Base-by-base conservation (phyloP, 2,329 filamentous ascomycete species). In the Paecilomyces sp. region DNA sequence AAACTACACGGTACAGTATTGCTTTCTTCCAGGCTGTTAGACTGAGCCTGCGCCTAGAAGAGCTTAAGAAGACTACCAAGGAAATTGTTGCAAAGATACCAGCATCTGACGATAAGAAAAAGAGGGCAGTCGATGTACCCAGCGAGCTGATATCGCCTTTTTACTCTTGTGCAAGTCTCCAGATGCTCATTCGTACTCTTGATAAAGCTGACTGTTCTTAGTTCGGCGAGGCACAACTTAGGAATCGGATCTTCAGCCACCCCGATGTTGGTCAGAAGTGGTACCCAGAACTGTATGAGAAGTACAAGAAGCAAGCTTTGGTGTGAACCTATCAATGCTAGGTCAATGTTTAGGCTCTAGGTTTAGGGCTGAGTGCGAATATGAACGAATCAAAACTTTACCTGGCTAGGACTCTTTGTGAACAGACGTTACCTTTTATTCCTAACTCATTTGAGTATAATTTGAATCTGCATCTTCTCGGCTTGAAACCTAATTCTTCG, bases 11-110 rank as follows among this genome's bases (percentile, higher is more conserved):
- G 57, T 75, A 74, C 62, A 83, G 80, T 47, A 79, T 85, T 15
- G 82, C 83, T 0, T 85, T 83, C 68, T 85, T 85, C 70, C 80
- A 83, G 36, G 81, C 79, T 3, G 81, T 84, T 34, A 79, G 79
- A 11, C 59, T 74, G 58, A 70, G 72, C 76, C 79, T 72, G 74
- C 84, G 70, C 67, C 78, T 84, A 55, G 79, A 82, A 0, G 57
- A 72, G 30, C 66, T 74, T 2, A 63, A 70, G 18, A 64, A 70
- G 33, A 71, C 71, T 0, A 70, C 71, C 1, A 64, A 65, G 1
- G 70, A 74, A 50, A 74, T 74, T 51, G 68, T 72, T 9, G 41
- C 61, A 5, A 60, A 59, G 1, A 71, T 74, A 22, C 72, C 72
- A 2, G 63, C 63, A 0, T 67, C 68, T 0, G 69, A 73, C 18